phyloP scores from a whole-genome alignment of 805 yeast species.

The Spathaspora arborariae region DNA sequence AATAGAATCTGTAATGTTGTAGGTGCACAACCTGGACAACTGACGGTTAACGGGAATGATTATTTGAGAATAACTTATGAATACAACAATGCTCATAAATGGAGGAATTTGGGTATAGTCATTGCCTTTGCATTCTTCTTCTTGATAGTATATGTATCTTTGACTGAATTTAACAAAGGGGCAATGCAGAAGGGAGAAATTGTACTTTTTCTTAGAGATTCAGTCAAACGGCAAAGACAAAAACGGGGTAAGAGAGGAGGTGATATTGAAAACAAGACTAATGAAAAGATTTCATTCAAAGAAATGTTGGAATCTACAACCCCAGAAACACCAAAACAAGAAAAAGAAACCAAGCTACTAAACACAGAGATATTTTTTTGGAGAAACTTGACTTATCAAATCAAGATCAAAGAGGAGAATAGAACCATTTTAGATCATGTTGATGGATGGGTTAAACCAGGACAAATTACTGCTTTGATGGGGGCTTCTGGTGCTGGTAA shows the following conservation, averaged over 20 bases:
- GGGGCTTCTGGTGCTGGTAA: slow-evolving; percentile 99
- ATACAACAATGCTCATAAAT: slow-evolving; percentile 56
- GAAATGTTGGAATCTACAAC: slow-evolving; percentile 24
- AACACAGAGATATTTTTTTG: slow-evolving; percentile 25
- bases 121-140: slow-evolving; percentile 48
- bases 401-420: slow-evolving; percentile 29
- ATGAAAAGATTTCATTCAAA: slow-evolving; percentile 23
- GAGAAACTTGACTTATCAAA: slow-evolving; percentile 32
- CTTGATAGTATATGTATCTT: slow-evolving; percentile 26
- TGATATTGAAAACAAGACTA: slow-evolving; percentile 13
- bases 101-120: slow-evolving; percentile 77
- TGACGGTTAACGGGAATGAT: slow-evolving; percentile 52
- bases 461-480: slow-evolving; percentile 92
- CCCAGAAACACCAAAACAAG: slow-evolving; percentile 2
- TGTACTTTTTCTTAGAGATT: slow-evolving; percentile 21
- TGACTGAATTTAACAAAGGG: slow-evolving; percentile 37
- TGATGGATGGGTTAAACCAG: slow-evolving; percentile 77
- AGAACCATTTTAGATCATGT: slow-evolving; percentile 42
- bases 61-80: slow-evolving; percentile 47
- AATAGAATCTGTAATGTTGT: slow-evolving; percentile 54
- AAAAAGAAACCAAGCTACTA: background rate
- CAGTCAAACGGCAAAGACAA: slow-evolving; percentile 27
- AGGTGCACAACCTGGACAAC: slow-evolving; percentile 56
- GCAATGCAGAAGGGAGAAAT: slow-evolving; percentile 43
- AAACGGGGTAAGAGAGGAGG: slow-evolving; percentile 20